A percentile compares a stretch with the other conserved stretches of the same genome.
These are phyloP conservation scores for Salvia splendens DNA, from an alignment of 257 asterid genomes.

Conservation along the genomic window DNA sequence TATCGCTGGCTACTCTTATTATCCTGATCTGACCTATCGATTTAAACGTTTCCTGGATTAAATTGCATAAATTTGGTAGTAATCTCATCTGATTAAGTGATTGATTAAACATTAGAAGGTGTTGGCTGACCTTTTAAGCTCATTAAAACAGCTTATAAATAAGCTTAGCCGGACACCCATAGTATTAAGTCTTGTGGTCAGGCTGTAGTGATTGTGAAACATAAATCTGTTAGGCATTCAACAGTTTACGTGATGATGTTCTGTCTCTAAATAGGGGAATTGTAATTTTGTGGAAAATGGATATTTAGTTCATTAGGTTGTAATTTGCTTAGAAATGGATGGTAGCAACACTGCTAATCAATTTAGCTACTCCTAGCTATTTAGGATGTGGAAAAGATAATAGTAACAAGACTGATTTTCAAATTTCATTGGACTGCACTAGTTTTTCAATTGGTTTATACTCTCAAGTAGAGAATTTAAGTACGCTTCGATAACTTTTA, in stretches of 20 bases:
- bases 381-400: neutral
- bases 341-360: conserved; percentile 8
- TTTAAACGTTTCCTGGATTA: conserved; percentile 1
- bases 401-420: neutral
- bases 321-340: conserved; percentile 27
- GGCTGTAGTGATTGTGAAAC: neutral
- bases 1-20: neutral
- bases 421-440: conserved; percentile 15
- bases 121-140: too few species aligned
- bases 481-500: neutral
- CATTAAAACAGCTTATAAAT: too few species aligned
- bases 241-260: neutral
- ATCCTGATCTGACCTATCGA: neutral
- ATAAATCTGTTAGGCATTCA: neutral
- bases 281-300: neutral
- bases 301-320: neutral
- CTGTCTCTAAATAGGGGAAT: neutral
- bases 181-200: neutral
- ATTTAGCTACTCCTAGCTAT: neutral
- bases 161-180: too few species aligned
- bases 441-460: neutral
- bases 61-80: conserved; percentile 9
- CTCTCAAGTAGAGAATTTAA: neutral
- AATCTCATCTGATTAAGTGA: neutral
- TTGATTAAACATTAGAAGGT: neutral